These are phyloP conservation scores for Pseudogymnoascus sp. DNA, from an alignment of 2,329 filamentous ascomycete genomes.

Conservation along the genomic window DNA sequence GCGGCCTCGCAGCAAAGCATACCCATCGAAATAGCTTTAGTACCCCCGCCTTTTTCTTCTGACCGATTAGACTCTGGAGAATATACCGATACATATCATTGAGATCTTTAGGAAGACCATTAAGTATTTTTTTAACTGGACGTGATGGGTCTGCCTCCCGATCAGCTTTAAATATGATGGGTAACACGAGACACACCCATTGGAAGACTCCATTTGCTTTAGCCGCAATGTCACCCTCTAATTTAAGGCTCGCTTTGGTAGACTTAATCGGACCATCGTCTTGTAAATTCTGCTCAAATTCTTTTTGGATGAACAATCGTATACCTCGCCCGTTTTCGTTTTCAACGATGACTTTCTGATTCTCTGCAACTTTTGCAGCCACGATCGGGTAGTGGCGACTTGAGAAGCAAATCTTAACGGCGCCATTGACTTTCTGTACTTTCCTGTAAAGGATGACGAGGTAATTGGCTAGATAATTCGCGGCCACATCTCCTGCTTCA, in stretches of 20 bases:
- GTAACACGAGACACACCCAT: no score
- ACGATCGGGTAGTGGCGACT: slow-evolving; percentile 22
- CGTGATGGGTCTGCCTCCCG: no score
- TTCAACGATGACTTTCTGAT: background rate
- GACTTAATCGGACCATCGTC: background rate
- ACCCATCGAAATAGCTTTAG: no score
- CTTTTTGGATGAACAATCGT: background rate
- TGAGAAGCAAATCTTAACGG: slow-evolving; percentile 22
- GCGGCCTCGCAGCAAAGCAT: no score
- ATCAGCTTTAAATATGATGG: no score
- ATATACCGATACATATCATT: no score
- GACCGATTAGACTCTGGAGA: no score
- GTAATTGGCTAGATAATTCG: slow-evolving; percentile 15
- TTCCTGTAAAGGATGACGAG: slow-evolving; percentile 17
- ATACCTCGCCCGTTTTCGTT: background rate
- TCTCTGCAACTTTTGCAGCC: background rate
- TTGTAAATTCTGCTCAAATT: background rate
- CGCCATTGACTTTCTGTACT: slow-evolving; percentile 11
- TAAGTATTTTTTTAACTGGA: no score
- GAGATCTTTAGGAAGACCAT: no score
- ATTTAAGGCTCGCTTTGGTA: background rate
- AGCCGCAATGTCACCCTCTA: background rate
- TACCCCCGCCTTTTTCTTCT: no score
- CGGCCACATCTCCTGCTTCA: slow-evolving; percentile 17
- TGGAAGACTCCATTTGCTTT: no score